phyloP scores from a whole-genome alignment of 192 early-diverging fungal genomes.

The Coemansia sp. region DNA sequence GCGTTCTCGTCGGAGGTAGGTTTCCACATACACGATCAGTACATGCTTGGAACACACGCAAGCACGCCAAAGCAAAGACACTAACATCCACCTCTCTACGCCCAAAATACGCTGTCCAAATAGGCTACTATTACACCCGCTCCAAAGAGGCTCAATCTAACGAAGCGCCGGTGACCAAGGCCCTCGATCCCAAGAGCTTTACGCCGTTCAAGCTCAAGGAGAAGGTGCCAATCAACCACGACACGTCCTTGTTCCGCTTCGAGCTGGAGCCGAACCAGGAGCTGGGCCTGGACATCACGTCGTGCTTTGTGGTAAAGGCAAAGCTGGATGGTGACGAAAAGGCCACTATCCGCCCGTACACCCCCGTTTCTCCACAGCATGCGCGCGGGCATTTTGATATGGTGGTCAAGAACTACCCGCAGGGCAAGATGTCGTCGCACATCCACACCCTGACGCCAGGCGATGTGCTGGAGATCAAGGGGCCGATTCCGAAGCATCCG shows the following conservation, averaged over 20 bases:
- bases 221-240: slow-evolving; percentile 63
- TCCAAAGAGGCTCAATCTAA: slow-evolving; percentile 17
- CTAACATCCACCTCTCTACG: not conserved
- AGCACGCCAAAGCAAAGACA: not conserved
- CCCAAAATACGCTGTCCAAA: slow-evolving; percentile 1
- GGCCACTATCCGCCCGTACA: slow-evolving; percentile 78
- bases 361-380: slow-evolving; percentile 62
- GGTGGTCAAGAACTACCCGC: slow-evolving; percentile 75
- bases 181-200: slow-evolving; percentile 49
- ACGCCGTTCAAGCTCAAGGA: slow-evolving; percentile 46
- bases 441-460: slow-evolving; percentile 68
- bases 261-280: slow-evolving; percentile 63
- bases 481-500: slow-evolving; percentile 70
- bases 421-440: slow-evolving; percentile 64
- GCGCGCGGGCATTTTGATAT: slow-evolving; percentile 71
- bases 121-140: slow-evolving; percentile 50
- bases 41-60: too few relatives aligned
- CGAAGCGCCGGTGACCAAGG: slow-evolving; percentile 15
- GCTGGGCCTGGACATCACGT: slow-evolving; percentile 70
- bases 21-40: not conserved
- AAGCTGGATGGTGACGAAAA: slow-evolving; percentile 58
- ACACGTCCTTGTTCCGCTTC: slow-evolving; percentile 68
- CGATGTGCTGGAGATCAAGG: slow-evolving; percentile 76
- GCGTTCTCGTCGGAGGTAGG: slow-evolving; percentile 49
- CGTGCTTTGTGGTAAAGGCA: slow-evolving; percentile 75